Conservation (phyloP, 352 stramenopile species). For the Aphanomyces cochlioides region DNA sequence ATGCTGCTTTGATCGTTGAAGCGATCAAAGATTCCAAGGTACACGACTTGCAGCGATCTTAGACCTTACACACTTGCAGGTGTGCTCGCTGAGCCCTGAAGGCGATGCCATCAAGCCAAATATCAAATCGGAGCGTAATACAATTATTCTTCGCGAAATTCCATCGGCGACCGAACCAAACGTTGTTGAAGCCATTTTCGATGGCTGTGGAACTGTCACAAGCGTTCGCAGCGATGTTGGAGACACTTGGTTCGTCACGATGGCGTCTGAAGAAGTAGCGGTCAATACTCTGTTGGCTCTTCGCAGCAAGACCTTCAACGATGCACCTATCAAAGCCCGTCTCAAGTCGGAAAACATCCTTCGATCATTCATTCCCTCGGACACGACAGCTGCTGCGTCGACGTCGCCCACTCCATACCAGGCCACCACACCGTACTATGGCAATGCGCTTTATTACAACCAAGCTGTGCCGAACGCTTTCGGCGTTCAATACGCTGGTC, state of each 20-base stretch:
- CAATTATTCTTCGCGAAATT: slow-evolving; percentile 92
- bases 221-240: slow-evolving; percentile 88
- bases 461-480: slow-evolving; percentile 46
- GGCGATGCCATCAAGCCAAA: slow-evolving; percentile 90
- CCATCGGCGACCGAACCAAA: slow-evolving; percentile 77
- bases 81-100: slow-evolving; percentile 65
- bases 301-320: slow-evolving; percentile 87
- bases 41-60: slow-evolving; percentile 51
- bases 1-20: slow-evolving; percentile 57
- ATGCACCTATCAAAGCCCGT: slow-evolving; percentile 83
- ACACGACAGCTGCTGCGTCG: slow-evolving; percentile 23
- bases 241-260: slow-evolving; percentile 92
- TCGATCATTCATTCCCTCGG: slow-evolving; percentile 81
- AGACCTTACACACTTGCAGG: slow-evolving; percentile 54
- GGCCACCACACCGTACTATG: slow-evolving; percentile 39
- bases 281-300: slow-evolving; percentile 81
- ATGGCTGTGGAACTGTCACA: slow-evolving; percentile 64
- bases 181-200: slow-evolving; percentile 86
- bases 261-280: slow-evolving; percentile 84
- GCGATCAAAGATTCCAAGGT: slow-evolving; percentile 68
- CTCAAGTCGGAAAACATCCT: slow-evolving; percentile 92
- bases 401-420: slow-evolving; percentile 24
- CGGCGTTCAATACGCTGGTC: slow-evolving; percentile 47
- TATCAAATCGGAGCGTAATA: slow-evolving; percentile 90
- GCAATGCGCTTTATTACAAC: slow-evolving; percentile 63